A percentile compares a stretch with the other conserved stretches of the same genome.
phyloP scores from a whole-genome alignment of 75 land plant genomes.

The Pseudotsuga menziesii region DNA sequence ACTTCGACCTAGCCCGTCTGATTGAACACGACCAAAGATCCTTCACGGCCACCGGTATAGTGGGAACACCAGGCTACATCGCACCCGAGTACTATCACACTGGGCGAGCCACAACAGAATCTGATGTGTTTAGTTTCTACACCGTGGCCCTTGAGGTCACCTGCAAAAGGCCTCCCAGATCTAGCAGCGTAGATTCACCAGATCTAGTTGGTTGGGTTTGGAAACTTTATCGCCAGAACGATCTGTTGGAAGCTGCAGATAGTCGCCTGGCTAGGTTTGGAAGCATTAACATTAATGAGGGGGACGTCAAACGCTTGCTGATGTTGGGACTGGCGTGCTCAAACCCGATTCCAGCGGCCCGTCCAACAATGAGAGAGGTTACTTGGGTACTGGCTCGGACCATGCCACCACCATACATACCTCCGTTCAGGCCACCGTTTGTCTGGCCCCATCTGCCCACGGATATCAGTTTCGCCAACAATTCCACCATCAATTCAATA shows the following conservation, averaged over 20 bases:
- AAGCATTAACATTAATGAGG: neutral
- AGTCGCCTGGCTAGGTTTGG: slow-evolving; percentile 11
- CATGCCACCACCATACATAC: slow-evolving; percentile 31
- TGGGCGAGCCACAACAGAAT: slow-evolving; percentile 40
- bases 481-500: too few species aligned
- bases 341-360: slow-evolving; percentile 41
- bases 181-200: slow-evolving; percentile 16
- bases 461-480: too few species aligned
- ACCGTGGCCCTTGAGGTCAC: slow-evolving; percentile 41
- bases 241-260: slow-evolving; percentile 41
- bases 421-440: neutral
- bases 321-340: slow-evolving; percentile 54
- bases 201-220: slow-evolving; percentile 67
- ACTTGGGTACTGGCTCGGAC: slow-evolving; percentile 32
- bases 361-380: slow-evolving; percentile 59
- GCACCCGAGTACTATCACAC: slow-evolving; percentile 38
- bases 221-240: slow-evolving; percentile 22
- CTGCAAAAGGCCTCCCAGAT: slow-evolving; percentile 34
- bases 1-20: neutral
- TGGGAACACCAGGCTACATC: slow-evolving; percentile 42
- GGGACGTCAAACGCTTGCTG: slow-evolving; percentile 39
- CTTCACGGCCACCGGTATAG: slow-evolving; percentile 15
- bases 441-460: too few species aligned
- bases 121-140: slow-evolving; percentile 52
- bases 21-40: neutral